Evolutionary conservation across 208 protist species (phyloP).

Genomic region (Leptomonas pyrrhocoris): DNA sequence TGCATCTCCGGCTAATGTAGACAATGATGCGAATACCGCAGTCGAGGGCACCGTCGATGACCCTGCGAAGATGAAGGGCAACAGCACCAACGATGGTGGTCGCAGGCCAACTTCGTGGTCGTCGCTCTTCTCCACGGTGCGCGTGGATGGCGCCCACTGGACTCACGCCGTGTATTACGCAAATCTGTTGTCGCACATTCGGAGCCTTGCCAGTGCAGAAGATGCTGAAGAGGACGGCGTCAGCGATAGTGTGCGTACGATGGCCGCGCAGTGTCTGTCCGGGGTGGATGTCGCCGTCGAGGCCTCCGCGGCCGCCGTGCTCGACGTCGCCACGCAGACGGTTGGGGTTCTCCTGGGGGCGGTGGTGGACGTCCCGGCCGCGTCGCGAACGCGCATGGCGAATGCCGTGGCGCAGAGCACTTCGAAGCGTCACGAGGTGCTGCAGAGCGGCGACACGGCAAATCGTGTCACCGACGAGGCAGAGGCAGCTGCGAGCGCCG

Average conservation of each 20-base stretch:
- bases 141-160: conserved; percentile 43
- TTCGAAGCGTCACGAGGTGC: conserved; percentile 21
- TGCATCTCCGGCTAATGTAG: not conserved
- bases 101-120: conserved; percentile 1
- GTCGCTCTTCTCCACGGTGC: conserved; percentile 32
- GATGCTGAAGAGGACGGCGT: not conserved
- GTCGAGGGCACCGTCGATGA: not conserved
- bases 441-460: not conserved
- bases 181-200: conserved; percentile 29
- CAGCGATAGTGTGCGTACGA: not conserved
- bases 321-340: conserved; percentile 33
- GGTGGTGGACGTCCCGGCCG: conserved; percentile 25
- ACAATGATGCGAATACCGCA: not conserved
- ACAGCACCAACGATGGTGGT: not conserved
- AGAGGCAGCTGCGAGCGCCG: not conserved
- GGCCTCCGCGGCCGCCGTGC: conserved; percentile 26
- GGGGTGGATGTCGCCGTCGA: conserved; percentile 17
- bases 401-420: conserved; percentile 37
- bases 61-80: not conserved
- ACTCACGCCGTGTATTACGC: conserved; percentile 37
- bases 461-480: not conserved
- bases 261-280: conserved; percentile 23
- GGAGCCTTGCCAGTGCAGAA: conserved; percentile 1
- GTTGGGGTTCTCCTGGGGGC: conserved; percentile 21
- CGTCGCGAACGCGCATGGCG: conserved; percentile 29